Percentiles rank a stretch among this genome's conserved stretches.
phyloP scores from a whole-genome alignment of 257 asterid species.

The Ilex aquifolium region DNA sequence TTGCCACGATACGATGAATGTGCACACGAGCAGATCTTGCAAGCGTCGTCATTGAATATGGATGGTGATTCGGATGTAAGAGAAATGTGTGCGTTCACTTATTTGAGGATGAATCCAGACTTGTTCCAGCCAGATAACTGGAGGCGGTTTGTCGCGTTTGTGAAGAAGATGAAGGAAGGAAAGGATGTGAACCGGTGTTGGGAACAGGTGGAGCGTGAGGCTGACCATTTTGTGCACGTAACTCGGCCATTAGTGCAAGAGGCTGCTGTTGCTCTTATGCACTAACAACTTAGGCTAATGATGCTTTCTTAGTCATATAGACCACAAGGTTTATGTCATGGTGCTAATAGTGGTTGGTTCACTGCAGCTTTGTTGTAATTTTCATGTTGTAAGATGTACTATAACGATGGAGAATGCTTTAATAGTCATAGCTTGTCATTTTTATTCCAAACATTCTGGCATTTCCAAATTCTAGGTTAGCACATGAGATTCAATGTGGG shows the following conservation, averaged over 20 bases:
- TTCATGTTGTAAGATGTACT: too few species aligned
- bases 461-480: too few species aligned
- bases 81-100: conserved; percentile 94
- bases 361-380: too few species aligned
- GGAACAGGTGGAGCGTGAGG: conserved; percentile 88
- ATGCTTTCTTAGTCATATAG: too few species aligned
- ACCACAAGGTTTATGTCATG: too few species aligned
- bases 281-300: conserved; percentile 14
- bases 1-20: conserved; percentile 71
- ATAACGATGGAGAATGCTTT: too few species aligned
- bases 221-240: conserved; percentile 78
- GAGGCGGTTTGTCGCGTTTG: conserved; percentile 78
- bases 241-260: conserved; percentile 87
- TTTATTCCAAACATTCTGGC: too few species aligned
- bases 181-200: conserved; percentile 42
- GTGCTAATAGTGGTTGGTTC: too few species aligned
- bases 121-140: conserved; percentile 87
- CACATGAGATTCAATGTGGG: too few species aligned
- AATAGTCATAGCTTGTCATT: too few species aligned
- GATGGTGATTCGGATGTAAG: conserved; percentile 31
- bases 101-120: conserved; percentile 81
- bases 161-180: conserved; percentile 92
- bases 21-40: conserved; percentile 76
- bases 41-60: conserved; percentile 40
- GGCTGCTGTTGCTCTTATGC: conserved; percentile 78